phyloP scores from a whole-genome alignment of 345 rosid species.

The Hevea brasiliensis region DNA sequence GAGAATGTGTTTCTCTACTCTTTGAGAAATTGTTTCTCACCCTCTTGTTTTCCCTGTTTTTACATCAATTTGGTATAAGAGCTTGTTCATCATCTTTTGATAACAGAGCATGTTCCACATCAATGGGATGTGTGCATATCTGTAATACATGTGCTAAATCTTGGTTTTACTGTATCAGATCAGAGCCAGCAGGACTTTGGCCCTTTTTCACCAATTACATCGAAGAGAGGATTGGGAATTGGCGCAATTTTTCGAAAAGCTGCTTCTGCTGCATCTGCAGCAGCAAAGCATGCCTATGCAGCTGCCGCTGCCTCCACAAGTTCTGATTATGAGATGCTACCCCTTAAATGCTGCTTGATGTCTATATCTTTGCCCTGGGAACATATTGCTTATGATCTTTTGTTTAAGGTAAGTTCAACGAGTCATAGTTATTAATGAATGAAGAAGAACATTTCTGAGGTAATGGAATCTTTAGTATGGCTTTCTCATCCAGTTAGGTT shows the following conservation, averaged over 20 bases:
- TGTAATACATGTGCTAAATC: slow-evolving; percentile 16
- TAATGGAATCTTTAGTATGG: not conserved
- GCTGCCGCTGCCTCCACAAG: slow-evolving; percentile 67
- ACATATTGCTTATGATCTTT: slow-evolving; percentile 84
- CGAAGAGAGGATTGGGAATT: slow-evolving; percentile 73
- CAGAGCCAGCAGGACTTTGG: slow-evolving; percentile 83
- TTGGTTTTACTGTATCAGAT: slow-evolving; percentile 54
- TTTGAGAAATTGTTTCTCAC: no score
- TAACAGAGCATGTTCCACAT: no score
- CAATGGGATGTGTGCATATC: not conserved
- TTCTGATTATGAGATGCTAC: slow-evolving; percentile 80
- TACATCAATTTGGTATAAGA: no score
- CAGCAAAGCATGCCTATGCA: slow-evolving; percentile 94
- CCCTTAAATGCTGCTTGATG: slow-evolving; percentile 95
- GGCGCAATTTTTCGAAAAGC: slow-evolving; percentile 84
- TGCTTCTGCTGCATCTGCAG: slow-evolving; percentile 85
- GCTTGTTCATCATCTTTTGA: no score
- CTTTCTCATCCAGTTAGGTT: not conserved
- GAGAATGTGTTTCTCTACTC: no score
- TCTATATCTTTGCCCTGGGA: slow-evolving; percentile 96
- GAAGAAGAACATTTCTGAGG: not conserved
- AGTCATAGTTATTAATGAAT: not conserved
- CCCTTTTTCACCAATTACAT: slow-evolving; percentile 71
- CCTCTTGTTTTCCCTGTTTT: no score
- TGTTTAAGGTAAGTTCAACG: slow-evolving; percentile 70